Conservation (phyloP, 2,329 filamentous ascomycete species). For the Emmonsiellopsis sp. region DNA sequence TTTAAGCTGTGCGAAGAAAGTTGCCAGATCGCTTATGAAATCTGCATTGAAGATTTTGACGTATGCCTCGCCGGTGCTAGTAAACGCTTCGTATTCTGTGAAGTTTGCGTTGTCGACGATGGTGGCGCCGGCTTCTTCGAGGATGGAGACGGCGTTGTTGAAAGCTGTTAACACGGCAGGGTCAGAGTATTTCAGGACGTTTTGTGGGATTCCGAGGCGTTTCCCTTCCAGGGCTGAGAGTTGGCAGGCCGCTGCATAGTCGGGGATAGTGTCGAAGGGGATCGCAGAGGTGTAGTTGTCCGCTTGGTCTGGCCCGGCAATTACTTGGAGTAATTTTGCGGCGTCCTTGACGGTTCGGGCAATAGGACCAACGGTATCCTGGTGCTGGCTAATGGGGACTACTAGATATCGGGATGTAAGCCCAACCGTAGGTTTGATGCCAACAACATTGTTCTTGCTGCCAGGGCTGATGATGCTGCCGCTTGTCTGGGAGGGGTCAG, state of each 20-base stretch:
- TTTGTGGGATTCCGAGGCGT: slow-evolving; percentile 55
- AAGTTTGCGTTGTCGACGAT: slow-evolving; percentile 54
- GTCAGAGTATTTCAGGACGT: slow-evolving; percentile 37
- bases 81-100: slow-evolving; percentile 40
- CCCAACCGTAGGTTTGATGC: slow-evolving; percentile 59
- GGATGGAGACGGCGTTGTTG: slow-evolving; percentile 41
- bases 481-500: not conserved
- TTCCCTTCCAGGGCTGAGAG: slow-evolving; percentile 44
- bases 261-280: slow-evolving; percentile 43
- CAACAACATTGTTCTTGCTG: slow-evolving; percentile 51
- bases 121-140: slow-evolving; percentile 48
- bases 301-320: slow-evolving; percentile 43
- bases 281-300: slow-evolving; percentile 53
- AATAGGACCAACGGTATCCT: slow-evolving; percentile 50
- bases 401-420: slow-evolving; percentile 51
- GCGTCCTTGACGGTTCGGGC: slow-evolving; percentile 50
- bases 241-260: slow-evolving; percentile 53
- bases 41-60: slow-evolving; percentile 45
- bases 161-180: slow-evolving; percentile 43
- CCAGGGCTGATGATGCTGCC: not conserved
- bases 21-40: slow-evolving; percentile 46
- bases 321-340: slow-evolving; percentile 48
- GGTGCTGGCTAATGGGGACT: slow-evolving; percentile 53
- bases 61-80: slow-evolving; percentile 25
- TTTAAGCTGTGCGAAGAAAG: not conserved